Evolutionary conservation across 345 rosid genomes (phyloP).

Genomic region (Mallotus nudiflorus): DNA sequence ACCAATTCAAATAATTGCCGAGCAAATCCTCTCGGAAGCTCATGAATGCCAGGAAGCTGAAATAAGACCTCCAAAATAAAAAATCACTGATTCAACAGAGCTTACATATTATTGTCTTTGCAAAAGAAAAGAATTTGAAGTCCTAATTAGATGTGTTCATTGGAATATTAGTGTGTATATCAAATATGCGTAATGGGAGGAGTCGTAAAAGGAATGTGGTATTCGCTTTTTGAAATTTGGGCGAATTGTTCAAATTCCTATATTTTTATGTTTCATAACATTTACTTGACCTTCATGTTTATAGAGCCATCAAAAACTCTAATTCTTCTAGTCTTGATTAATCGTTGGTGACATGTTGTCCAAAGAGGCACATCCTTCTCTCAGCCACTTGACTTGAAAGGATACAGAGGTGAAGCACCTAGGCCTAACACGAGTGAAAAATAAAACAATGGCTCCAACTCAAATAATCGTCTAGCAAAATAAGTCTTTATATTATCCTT

Average conservation of each 20-base stretch:
- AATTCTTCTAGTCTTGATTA: not conserved
- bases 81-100: constrained; percentile 68
- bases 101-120: constrained; percentile 74
- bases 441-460: no score
- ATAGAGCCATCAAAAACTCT: not conserved
- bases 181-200: constrained; percentile 91
- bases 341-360: constrained; percentile 14
- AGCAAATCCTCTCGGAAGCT: constrained; percentile 85
- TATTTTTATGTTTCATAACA: no score
- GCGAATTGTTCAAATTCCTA: no score
- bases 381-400: constrained; percentile 74
- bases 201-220: constrained; percentile 92
- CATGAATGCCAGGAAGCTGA: constrained; percentile 85
- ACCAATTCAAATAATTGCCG: constrained; percentile 83
- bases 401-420: constrained; percentile 90
- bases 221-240: no score
- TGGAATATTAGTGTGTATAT: constrained; percentile 74
- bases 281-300: no score
- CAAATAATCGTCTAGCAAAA: no score
- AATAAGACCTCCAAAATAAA: constrained; percentile 81
- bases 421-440: constrained; percentile 78
- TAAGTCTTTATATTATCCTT: no score
- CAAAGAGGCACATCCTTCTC: constrained; percentile 63
- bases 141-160: constrained; percentile 66
- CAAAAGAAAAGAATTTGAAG: constrained; percentile 77